A percentile compares a stretch with the other conserved stretches of the same genome.
Conservation (phyloP, 2,329 filamentous ascomycete genomes). For the Cordyceps cateniannulata region DNA sequence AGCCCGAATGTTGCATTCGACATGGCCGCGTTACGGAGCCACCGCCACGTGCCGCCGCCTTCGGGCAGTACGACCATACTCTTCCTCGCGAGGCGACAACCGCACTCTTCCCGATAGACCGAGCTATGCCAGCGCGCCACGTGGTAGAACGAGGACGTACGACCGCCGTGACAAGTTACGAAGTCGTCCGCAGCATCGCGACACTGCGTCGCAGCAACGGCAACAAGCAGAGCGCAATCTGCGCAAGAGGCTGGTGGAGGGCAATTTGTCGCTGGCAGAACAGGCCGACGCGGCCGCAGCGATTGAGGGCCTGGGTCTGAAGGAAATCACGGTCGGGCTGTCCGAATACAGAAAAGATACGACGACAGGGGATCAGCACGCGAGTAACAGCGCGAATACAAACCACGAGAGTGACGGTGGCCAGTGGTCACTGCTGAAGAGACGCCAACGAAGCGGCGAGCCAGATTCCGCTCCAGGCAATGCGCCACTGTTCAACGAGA, state of each 20-base stretch:
- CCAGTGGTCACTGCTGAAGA: neutral
- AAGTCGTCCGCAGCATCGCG: neutral
- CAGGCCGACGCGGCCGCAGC: neutral
- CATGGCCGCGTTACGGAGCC: constrained; percentile 21
- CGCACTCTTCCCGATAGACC: neutral
- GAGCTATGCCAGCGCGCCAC: neutral
- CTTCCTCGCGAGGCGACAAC: neutral
- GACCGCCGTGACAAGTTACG: neutral
- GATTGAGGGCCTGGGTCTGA: neutral
- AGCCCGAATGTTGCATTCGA: constrained; percentile 25
- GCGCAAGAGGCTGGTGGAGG: neutral
- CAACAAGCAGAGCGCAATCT: neutral
- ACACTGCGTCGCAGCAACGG: neutral
- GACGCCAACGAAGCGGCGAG: neutral
- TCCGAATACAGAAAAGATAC: neutral
- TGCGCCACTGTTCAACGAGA: neutral
- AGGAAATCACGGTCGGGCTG: neutral
- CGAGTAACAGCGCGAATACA: neutral
- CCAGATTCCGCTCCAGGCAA: neutral
- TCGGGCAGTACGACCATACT: neutral
- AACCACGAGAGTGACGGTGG: neutral
- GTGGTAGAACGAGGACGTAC: neutral
- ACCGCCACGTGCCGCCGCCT: constrained; percentile 14
- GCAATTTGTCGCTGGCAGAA: neutral
- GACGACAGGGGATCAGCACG: neutral